Evolutionary conservation across 306 rosid species (phyloP), one percentile per base, ranked within the genome.

Genomic region (Medicago arabica): DNA sequence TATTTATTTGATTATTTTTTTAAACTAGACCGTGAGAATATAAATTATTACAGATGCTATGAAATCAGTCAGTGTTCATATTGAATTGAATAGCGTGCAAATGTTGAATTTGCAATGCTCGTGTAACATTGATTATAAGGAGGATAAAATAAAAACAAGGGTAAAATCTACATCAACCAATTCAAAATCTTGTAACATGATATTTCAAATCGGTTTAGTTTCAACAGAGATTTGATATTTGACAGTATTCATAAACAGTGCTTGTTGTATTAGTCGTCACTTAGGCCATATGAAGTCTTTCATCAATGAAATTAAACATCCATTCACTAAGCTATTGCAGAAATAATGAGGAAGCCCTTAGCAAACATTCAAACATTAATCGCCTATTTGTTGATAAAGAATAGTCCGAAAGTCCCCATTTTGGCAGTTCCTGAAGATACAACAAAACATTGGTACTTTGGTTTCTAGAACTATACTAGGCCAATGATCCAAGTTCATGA

Each of bases 41-140:
- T 12, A 54, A 41, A 51, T 23, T 64, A 43, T 55, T 23, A 64
- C 39, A 75, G 81, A 47, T 75, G 66, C 70, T 58, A 40, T 74
- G 65, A 62, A 73, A 78, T 43, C 64, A 63, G n/a, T 73, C 59
- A 59, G 78, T 61, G 31, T 28, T 28, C 31, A 28, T 28, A 28
- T 82, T 72, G 65, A 77, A 63, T 74, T 23, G 68, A 41, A 39
- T 50, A 8, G 39, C 11, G 34, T 59, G 47, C 10, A 1, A 21
- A 46, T 16, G 16, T 67, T 14, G 39, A 44, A 19, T 67, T 3
- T 67, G 16, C 44, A 43, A 44, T 14, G 1, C 40, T 41, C 47
- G 19, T 16, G 9, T 31, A 73, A 69, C 64, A 36, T 51, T 44
- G 9, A 54, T 23, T 17, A 17, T 65, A 41, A 7, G 67, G 50